Evolutionary conservation across 257 asterid species (phyloP).

Genomic region (Scutellaria barbata): DNA sequence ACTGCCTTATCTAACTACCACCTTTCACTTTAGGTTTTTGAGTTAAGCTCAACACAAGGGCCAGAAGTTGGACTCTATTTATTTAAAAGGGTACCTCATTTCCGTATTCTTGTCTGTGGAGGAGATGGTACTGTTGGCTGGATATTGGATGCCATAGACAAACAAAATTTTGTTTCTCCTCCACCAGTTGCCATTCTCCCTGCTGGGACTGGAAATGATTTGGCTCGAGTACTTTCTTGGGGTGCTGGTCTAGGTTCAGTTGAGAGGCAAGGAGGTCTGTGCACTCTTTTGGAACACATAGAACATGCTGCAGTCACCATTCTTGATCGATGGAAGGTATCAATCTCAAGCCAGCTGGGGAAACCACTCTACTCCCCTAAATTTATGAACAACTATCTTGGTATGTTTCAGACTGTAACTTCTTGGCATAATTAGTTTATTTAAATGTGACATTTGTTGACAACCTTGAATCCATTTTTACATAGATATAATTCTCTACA

Average conservation of each 20-base stretch:
- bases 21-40: constrained; percentile 57
- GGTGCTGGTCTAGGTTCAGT: constrained; percentile 97
- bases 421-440: constrained; percentile 20
- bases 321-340: constrained; percentile 95
- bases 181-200: constrained; percentile 99
- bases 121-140: constrained; percentile 99
- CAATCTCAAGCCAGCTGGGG: constrained; percentile 70
- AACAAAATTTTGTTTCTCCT: constrained; percentile 91
- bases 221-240: constrained; percentile 98
- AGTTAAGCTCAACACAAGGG: constrained; percentile 85
- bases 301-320: constrained; percentile 98
- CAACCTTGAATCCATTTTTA: constrained; percentile 29
- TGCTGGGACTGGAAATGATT: constrained; percentile 98
- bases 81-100: constrained; percentile 86
- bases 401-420: constrained; percentile 47
- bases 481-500: background rate
- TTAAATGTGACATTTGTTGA: constrained; percentile 17
- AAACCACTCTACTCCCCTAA: constrained; percentile 65
- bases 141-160: constrained; percentile 88
- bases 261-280: constrained; percentile 98
- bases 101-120: constrained; percentile 91
- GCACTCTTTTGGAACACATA: constrained; percentile 77
- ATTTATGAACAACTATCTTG: constrained; percentile 95
- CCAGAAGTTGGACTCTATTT: constrained; percentile 92
- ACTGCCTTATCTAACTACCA: constrained; percentile 32